These are phyloP conservation scores for Apiotrichum domesticum DNA, from an alignment of 1,284 basidiomycete species.

Conservation along the genomic window DNA sequence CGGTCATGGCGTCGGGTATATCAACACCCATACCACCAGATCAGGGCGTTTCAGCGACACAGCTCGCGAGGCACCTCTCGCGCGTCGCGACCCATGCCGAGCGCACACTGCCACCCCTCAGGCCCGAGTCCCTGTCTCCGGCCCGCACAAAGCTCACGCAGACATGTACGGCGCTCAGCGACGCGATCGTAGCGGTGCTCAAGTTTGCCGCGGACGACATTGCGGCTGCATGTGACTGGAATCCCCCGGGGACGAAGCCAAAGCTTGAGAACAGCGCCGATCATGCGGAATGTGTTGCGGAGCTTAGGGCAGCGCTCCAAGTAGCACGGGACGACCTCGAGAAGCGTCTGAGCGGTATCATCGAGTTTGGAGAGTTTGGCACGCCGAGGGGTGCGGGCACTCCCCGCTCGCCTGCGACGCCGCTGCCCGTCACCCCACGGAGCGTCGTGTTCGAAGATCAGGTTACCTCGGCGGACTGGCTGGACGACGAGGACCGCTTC, in stretches of 20 bases:
- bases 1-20: too few relatives aligned
- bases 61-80: conserved; percentile 9
- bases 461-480: conserved; percentile 15
- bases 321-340: conserved; percentile 5
- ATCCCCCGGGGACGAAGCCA: too few relatives aligned
- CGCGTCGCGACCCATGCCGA: conserved; percentile 8
- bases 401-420: neutral
- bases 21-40: too few relatives aligned
- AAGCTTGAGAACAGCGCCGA: neutral
- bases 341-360: conserved; percentile 16
- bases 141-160: conserved; percentile 4
- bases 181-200: conserved; percentile 10
- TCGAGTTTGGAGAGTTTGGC: conserved; percentile 7
- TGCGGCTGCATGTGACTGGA: conserved; percentile 7
- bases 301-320: conserved; percentile 1
- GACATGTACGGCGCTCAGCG: conserved; percentile 7
- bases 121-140: neutral
- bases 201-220: conserved; percentile 2
- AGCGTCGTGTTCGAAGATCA: conserved; percentile 16
- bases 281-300: neutral
- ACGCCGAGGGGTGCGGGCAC: neutral
- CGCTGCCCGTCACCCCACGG: neutral
- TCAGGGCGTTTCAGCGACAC: conserved; percentile 1
- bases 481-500: conserved; percentile 36
- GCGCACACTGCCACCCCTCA: neutral